Base-by-base conservation (phyloP, 2,329 filamentous ascomycete genomes). In the Alternaria gansuensis region DNA sequence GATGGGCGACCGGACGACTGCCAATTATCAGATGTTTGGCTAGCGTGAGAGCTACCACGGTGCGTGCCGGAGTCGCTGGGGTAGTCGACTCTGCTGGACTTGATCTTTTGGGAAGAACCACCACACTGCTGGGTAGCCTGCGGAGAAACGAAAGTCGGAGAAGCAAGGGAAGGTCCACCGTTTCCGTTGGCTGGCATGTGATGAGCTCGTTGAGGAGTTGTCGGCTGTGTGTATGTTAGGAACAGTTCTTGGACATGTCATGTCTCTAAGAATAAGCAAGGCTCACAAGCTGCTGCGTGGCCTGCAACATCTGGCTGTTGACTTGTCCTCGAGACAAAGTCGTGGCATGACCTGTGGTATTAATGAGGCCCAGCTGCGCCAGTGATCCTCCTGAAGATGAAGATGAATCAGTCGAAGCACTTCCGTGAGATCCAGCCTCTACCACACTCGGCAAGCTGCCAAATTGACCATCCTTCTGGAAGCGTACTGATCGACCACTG, bases 341-440 rank as follows among this genome's bases (percentile, higher is more conserved):
- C 43, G 21, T 29, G 13, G 33, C 9, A 34, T 28, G 13, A 17
- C 28, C 23, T 10, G 23, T 39, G 13, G 34, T 23, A 45, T 43
- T 44, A 3, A 29, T 41, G 49, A 41, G 24, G 21, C 33, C 54
- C 31, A 53, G 21, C 24, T 57, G 39, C 24, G 57, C 64, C 9
- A 54, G 43, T n/a, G 64, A 63, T 39, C 60, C 59, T 34, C 57
- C 59, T 28, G 56, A 66, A 9, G 59, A 63, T 13, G 56, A 53
- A 2, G 45, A 44, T 17, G 64, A 62, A 34, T 48, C 53, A 5
- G 62, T 57, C 2, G 62, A 62, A 34, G 56, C 48, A 23, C 62
- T 65, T 23, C 51, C 58, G 26, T 60, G 57, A 11, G 63, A 56
- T 36, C 55, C 50, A 34, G 31, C 41, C 11, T 55, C 57, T 17